Evolutionary conservation across 208 protist species (phyloP), one percentile per base, ranked within the genome.

Genomic region (Trypanosomatidae sp.): DNA sequence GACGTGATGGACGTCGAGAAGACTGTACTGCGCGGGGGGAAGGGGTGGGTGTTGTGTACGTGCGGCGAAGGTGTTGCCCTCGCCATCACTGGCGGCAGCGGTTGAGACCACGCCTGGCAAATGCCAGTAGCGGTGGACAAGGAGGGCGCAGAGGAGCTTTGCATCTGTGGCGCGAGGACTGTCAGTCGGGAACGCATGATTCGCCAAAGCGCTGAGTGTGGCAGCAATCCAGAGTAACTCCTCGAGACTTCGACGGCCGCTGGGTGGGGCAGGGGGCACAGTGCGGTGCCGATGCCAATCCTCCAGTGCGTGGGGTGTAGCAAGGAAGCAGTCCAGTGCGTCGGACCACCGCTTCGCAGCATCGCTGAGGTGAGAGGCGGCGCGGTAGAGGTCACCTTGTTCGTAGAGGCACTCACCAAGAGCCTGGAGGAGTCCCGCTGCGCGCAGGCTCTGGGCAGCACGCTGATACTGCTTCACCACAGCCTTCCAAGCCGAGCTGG

Each of bases 361-460:
- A 58, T 87, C 82, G 36, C 17, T 12, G 74, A 83, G 76, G 56
- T 70, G 80, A 17, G 69, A 55, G 64, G 84, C 78, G 41, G 80
- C 77, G 17, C 83, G 52, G 70, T 88, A 80, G 33, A 96, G 62
- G 56, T 80, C 73, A 3, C 87, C 91, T 64, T 91, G 62, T 69
- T 96, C 89, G 59, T 80, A 79, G n/a, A 96, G 71, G 55, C 87
- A 91, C 75, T 94, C 88, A 5, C 86, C 84, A 41, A 93, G 86
- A 13, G 75, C 77, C 3, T 81, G 81, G 76, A 94, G 87, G 15
- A 88, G 77, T 22, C 88, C 80, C 9, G 81, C 77, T 36, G 84
- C 50, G 49, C 87, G 87, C 30, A 96, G 75, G 1, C 82, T 74
- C 30, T 76, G 66, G 33, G 77, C 84, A 25, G 86, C 77, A 19